Evolutionary conservation across 345 rosid species (phyloP).

Genomic region (Anacardium occidentale): DNA sequence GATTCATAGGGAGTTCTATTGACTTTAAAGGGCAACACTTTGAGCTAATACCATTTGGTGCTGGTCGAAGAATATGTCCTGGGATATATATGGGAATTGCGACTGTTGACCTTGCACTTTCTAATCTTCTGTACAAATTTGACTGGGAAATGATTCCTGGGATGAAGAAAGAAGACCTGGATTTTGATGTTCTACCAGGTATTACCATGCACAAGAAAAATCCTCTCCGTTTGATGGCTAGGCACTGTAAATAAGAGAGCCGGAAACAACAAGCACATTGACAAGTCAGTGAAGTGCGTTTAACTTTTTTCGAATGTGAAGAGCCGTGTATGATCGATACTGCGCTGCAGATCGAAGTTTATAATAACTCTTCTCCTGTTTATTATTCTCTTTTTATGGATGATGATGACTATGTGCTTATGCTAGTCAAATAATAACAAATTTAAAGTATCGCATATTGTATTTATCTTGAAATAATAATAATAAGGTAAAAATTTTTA

Average conservation of each 20-base stretch:
- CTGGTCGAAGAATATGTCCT: conserved; percentile 33
- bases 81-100: conserved; percentile 14
- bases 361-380: too few relatives aligned
- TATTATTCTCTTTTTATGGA: too few relatives aligned
- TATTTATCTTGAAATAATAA: too few relatives aligned
- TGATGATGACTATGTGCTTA: too few relatives aligned
- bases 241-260: background rate
- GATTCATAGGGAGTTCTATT: background rate
- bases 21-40: conserved; percentile 22
- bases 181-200: background rate
- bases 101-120: conserved; percentile 24
- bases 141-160: conserved; percentile 19
- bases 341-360: too few relatives aligned
- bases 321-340: too few relatives aligned
- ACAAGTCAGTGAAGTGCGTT: too few relatives aligned
- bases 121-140: conserved; percentile 25
- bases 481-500: too few relatives aligned
- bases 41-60: conserved; percentile 25
- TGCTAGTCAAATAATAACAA: too few relatives aligned
- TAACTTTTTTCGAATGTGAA: too few relatives aligned
- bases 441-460: too few relatives aligned
- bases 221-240: conserved; percentile 6
- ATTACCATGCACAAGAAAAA: conserved; percentile 12
- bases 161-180: background rate
- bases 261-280: too few relatives aligned